A percentile compares a stretch with the other conserved stretches of the same genome.
phyloP scores from a whole-genome alignment of 2,329 filamentous ascomycete genomes.

The Colletotrichum incanum region DNA sequence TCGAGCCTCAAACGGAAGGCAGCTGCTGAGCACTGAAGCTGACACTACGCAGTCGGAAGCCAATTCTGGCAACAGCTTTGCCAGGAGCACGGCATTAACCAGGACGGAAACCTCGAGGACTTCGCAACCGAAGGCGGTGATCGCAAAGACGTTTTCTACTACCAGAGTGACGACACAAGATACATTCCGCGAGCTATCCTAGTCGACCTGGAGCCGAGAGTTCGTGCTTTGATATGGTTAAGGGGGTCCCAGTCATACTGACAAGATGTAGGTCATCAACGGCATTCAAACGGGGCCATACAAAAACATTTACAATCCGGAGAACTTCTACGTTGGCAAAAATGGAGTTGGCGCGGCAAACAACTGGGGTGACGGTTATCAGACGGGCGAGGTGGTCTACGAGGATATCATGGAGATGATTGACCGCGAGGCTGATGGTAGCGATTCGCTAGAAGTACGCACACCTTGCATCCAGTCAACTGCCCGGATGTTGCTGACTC shows the following conservation, averaged over 20 bases:
- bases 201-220: slow-evolving; percentile 93
- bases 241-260: background rate
- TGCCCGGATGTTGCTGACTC: slow-evolving; percentile 45
- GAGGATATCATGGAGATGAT: slow-evolving; percentile 99
- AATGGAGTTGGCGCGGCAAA: slow-evolving; percentile 95
- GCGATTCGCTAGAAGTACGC: slow-evolving; percentile 89
- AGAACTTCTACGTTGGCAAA: slow-evolving; percentile 98
- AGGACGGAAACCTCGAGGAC: slow-evolving; percentile 96
- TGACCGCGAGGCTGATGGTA: slow-evolving; percentile 97
- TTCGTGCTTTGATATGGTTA: slow-evolving; percentile 55
- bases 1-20: slow-evolving; percentile 2
- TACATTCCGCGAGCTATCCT: slow-evolving; percentile 98
- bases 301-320: slow-evolving; percentile 99
- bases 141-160: slow-evolving; percentile 99
- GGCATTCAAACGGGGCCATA: slow-evolving; percentile 94
- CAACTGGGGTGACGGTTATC: slow-evolving; percentile 98
- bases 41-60: slow-evolving; percentile 80
- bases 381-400: slow-evolving; percentile 90
- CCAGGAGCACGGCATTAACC: slow-evolving; percentile 97
- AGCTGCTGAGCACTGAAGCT: slow-evolving; percentile 46
- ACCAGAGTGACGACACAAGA: slow-evolving; percentile 98
- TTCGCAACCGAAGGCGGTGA: slow-evolving; percentile 98
- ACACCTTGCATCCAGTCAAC: background rate
- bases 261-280: slow-evolving; percentile 79
- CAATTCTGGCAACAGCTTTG: slow-evolving; percentile 99